A percentile compares a stretch with the other conserved stretches of the same genome.
phyloP scores from a whole-genome alignment of 2,329 filamentous ascomycete species.

The Elsinoe batatas region DNA sequence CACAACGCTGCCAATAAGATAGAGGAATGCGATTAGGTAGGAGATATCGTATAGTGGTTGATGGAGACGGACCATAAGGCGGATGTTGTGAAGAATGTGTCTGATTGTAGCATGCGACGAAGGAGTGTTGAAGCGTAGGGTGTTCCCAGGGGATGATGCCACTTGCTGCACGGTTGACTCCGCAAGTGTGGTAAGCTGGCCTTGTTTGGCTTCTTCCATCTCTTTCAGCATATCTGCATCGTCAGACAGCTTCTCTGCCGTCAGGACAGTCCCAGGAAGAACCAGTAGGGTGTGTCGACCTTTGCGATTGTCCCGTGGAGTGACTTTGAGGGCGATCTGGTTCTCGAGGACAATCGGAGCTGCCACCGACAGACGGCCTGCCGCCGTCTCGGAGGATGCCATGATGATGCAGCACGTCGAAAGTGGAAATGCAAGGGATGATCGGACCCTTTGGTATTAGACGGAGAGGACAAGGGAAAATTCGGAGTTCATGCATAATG shows the following conservation, averaged over 20 bases:
- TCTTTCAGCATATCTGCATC: not conserved
- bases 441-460: not conserved
- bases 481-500: too few species aligned
- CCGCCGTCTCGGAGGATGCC: not conserved
- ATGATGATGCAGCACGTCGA: not conserved
- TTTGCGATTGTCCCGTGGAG: conserved; percentile 8
- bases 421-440: not conserved
- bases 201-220: not conserved
- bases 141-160: not conserved
- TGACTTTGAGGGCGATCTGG: conserved; percentile 5
- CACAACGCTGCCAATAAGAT: not conserved
- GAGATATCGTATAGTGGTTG: conserved; percentile 6
- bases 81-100: not conserved
- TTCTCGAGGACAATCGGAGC: not conserved
- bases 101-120: not conserved
- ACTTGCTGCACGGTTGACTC: not conserved
- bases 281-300: conserved; percentile 5
- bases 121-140: conserved; percentile 3
- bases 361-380: not conserved
- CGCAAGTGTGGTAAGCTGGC: not conserved
- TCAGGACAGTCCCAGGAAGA: not conserved
- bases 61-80: not conserved
- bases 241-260: not conserved
- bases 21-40: not conserved
- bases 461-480: too few species aligned